Evolutionary conservation across 148 eudicot genomes (phyloP), one percentile per base, ranked within the genome.

Genomic region (Dysphania ambrosioides): DNA sequence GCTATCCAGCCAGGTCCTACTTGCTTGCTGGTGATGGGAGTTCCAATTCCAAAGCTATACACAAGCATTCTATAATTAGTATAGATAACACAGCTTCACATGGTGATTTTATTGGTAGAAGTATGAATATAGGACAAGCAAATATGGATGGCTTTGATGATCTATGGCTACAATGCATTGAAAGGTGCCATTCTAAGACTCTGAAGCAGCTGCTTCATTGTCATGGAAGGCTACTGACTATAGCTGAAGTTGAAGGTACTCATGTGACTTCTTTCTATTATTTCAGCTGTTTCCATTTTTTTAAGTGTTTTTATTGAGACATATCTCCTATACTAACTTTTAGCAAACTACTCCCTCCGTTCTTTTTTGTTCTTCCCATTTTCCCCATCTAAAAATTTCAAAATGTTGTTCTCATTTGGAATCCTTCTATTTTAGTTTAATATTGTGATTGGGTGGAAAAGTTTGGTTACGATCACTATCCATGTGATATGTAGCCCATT

Each of bases 141-240:
- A 82, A 87, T 53, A 75, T 86, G 16, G 85, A 87, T 47, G 82
- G 78, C 51, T 89, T 95, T 79, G 87, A 84, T 80, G 82, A 88
- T 74, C 80, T 95, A 44, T 92, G 99, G 99, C 65, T 83, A 31
- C 88, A 75, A 71, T 95, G 99, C 77, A 89, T 95, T 67, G 90
- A 86, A 42, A 93, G 81, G 79, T 95, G 99, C 77, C 99, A 92
- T 75, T 92, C 97, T 10, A 92, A 88, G 77, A 95, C 96, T 49
- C 82, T 95, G 27, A 83, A 86, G 84, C 91, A 89, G 74, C 87
- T 95, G 65, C 94, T 95, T 58, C 88, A 86, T 65, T 80, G 82
- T 61, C 80, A 89, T 81, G 97, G 93, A 76, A 94, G 82, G 82
- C 93, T 94, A 75, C 82, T 90, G 16, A 88, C 97, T 6, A 77